Evolutionary conservation across 495 filamentous ascomycete genomes (phyloP), one percentile per base, ranked within the genome.

Genomic region (Penicillium cosmopolitanum): DNA sequence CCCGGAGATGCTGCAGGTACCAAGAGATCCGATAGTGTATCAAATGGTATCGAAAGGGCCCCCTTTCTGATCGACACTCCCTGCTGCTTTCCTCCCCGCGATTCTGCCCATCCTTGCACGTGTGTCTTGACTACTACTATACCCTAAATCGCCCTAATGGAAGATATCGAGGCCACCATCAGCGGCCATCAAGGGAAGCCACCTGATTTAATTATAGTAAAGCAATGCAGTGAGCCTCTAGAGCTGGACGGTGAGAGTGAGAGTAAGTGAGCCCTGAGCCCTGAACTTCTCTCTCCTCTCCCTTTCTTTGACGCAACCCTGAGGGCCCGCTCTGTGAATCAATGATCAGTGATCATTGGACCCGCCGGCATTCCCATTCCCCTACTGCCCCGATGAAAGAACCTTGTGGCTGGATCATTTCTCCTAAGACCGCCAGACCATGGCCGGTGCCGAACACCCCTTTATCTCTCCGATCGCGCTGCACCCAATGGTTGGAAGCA

Each of bases 1-100:
- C 25, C 25, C 25, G 6, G 6, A 42, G 47, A 55, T 21, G 52
- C 63, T 70, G 67, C 67, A 70, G 67, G 67, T 70, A 70, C 67
- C 38, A 59, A 38, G 47, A 51, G 25, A 28, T 28, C 25, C 25
- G 25, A 28, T 28, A 28, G 25, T 28, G 25, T 28, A 28, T 28
- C 25, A 53, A 61, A 59, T 46, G 53, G 57, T 38, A 47, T 46
- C 53, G 16, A 53, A 38, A 6, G 35, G 25, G 19, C 21, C 50
- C 64, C 56, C 57, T 61, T 66, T 62, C 50, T 62, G 66, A 69
- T 66, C 58, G 61, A 47, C 61, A 16, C 55, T 62, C 61, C n/a
- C n/a, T n/a, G n/a, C n/a, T 21, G 21, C 21, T 21, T 46, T 16
- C 35, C 57, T 63, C 66, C 64, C 64, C 67, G 64, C 67, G 66